phyloP scores from a whole-genome alignment of 2,329 filamentous ascomycete species.

The Penicillium sp. region DNA sequence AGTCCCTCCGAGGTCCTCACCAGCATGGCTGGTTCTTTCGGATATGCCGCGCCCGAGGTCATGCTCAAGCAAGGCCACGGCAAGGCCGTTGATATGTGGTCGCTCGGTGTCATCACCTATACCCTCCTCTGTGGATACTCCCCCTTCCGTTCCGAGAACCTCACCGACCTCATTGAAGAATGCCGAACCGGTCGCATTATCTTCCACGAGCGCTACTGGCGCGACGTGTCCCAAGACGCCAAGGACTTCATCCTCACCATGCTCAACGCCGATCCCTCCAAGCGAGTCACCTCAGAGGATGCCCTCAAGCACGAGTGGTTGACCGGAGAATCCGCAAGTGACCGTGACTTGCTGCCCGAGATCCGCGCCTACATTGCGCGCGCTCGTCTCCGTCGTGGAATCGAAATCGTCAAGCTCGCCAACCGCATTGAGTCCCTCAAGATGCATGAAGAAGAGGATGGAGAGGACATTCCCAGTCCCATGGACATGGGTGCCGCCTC shows the following conservation, averaged over 20 bases:
- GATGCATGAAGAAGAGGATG: conserved; percentile 85
- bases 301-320: conserved; percentile 85
- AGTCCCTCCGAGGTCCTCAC: conserved; percentile 87
- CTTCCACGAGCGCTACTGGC: conserved; percentile 98
- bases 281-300: conserved; percentile 77
- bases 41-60: conserved; percentile 95
- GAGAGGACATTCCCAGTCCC: conserved; percentile 65
- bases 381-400: conserved; percentile 85
- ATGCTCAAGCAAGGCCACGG: conserved; percentile 98
- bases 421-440: conserved; percentile 95
- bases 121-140: conserved; percentile 97
- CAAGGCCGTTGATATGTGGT: conserved; percentile 99
- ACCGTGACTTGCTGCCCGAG: conserved; percentile 96
- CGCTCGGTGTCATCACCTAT: conserved; percentile 96
- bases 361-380: conserved; percentile 93
- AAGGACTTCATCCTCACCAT: conserved; percentile 89
- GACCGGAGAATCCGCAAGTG: conserved; percentile 84
- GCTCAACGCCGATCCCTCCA: conserved; percentile 74
- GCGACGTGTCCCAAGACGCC: conserved; percentile 90
- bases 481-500: conserved; percentile 62
- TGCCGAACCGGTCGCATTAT: conserved; percentile 80
- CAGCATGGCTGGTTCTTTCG: conserved; percentile 98
- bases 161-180: conserved; percentile 91
- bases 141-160: conserved; percentile 92
- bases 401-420: conserved; percentile 92